Percentiles rank a stretch among this genome's conserved stretches.
phyloP scores from a whole-genome alignment of 352 stramenopile genomes.

The Pythium coloratum region DNA sequence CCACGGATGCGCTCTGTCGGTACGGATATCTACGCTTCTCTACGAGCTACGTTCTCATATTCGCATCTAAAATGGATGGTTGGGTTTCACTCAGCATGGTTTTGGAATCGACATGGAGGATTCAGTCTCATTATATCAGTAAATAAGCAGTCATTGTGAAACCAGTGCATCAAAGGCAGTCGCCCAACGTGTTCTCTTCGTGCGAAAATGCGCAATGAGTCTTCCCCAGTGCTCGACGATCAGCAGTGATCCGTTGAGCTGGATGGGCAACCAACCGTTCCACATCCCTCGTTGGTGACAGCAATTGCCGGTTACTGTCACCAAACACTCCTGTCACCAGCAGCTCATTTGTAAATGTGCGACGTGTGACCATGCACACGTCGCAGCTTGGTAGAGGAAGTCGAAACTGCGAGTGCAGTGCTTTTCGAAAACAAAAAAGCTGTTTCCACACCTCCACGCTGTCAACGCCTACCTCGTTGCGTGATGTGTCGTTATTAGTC shows the following conservation, averaged over 20 bases:
- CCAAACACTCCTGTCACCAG: background rate
- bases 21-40: too few species aligned
- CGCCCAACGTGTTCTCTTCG: background rate
- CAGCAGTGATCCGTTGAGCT: too few species aligned
- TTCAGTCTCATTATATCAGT: conserved; percentile 35
- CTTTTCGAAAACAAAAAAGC: too few species aligned
- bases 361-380: background rate
- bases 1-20: too few species aligned
- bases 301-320: background rate
- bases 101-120: conserved; percentile 32
- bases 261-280: too few species aligned
- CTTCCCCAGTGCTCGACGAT: too few species aligned
- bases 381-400: conserved; percentile 22
- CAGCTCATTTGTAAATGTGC: background rate
- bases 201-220: conserved; percentile 2
- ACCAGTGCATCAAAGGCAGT: background rate
- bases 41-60: background rate
- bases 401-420: too few species aligned
- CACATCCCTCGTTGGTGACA: too few species aligned
- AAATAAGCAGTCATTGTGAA: conserved; percentile 31
- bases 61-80: background rate
- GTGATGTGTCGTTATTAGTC: too few species aligned
- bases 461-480: too few species aligned
- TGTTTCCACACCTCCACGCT: too few species aligned
- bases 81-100: conserved; percentile 31